Evolutionary conservation across 495 filamentous ascomycete genomes (phyloP), one percentile per base, ranked within the genome.

Genomic region (Elasticomyces elasticus): DNA sequence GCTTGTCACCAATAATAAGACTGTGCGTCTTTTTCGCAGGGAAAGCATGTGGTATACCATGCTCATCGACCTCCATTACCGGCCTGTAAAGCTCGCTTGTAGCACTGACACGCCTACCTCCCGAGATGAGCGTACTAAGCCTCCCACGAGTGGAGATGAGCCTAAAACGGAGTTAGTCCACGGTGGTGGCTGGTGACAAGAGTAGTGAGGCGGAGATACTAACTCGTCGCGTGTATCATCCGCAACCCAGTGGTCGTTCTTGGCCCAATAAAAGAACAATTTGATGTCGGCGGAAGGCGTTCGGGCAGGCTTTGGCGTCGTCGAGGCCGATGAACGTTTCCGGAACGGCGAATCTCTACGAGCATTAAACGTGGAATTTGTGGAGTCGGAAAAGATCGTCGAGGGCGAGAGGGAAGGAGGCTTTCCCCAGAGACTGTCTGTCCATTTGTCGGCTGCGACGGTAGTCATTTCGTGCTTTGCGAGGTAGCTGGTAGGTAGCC

Each of bases 201-300:
- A n/a, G n/a, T n/a, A n/a, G n/a, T n/a, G n/a, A n/a, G n/a, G n/a
- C n/a, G n/a, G n/a, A n/a, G n/a, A n/a, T n/a, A n/a, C n/a, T n/a
- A n/a, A n/a, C n/a, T n/a, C n/a, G 62, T 94, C 85, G 30, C 91
- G 71, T 35, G 83, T 83, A 66, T 77, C 69, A 50, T 86, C 72
- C 0, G 84, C 84, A 23, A 96, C 87, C 90, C 90, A 95, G 62
- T 84, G 76, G 60, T 96, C 90, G 7, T 74, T 61, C 31, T 79
- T 63, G 1, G 79, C 89, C 69, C 90, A 96, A 55, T 86, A 89
- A 66, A 95, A 89, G 41, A 82, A 79, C 48, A 95, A 71, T 24
- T 23, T 5, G 10, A 23, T 23, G 3, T 13, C 22, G 3, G 19
- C 3, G 42, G 42, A 4, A 2, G 42, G 24, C 19, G 7, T 45